phyloP scores from a whole-genome alignment of 306 rosid genomes.

The Vachellia pachyceras region DNA sequence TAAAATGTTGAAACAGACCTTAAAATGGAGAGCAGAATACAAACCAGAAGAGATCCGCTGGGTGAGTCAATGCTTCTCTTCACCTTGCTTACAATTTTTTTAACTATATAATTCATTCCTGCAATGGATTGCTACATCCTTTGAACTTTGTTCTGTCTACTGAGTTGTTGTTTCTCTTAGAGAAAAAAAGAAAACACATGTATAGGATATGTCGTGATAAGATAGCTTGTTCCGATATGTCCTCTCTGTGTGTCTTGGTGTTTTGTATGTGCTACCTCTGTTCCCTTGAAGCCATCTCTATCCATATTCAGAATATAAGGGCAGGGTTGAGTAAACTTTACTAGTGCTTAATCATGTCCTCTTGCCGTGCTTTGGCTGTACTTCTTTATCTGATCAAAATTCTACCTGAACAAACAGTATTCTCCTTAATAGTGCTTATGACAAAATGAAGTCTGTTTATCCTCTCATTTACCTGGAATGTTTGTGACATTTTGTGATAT shows the following conservation, averaged over 20 bases:
- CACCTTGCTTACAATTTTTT: neutral
- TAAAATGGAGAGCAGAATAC: constrained; percentile 14
- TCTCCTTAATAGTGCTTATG: neutral
- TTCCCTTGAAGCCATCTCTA: neutral
- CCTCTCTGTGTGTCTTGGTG: neutral
- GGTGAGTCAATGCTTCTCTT: constrained; percentile 2
- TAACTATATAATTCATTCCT: neutral
- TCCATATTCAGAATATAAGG: neutral
- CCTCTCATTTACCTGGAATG: neutral
- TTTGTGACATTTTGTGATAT: neutral
- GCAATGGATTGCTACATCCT: neutral
- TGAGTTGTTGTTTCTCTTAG: neutral
- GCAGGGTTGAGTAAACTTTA: neutral
- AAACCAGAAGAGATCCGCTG: constrained; percentile 12
- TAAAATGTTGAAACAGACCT: constrained; percentile 2
- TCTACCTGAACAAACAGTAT: neutral
- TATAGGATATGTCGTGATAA: neutral
- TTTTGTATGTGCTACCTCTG: neutral
- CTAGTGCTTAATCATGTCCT: neutral
- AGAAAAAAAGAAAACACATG: neutral
- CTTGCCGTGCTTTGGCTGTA: neutral
- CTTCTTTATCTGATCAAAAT: neutral
- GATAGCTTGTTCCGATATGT: neutral
- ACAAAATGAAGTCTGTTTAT: neutral
- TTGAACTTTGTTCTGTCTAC: neutral